Conservation (phyloP, 2,329 filamentous ascomycete genomes). For the Aspergillus thermomutatus region DNA sequence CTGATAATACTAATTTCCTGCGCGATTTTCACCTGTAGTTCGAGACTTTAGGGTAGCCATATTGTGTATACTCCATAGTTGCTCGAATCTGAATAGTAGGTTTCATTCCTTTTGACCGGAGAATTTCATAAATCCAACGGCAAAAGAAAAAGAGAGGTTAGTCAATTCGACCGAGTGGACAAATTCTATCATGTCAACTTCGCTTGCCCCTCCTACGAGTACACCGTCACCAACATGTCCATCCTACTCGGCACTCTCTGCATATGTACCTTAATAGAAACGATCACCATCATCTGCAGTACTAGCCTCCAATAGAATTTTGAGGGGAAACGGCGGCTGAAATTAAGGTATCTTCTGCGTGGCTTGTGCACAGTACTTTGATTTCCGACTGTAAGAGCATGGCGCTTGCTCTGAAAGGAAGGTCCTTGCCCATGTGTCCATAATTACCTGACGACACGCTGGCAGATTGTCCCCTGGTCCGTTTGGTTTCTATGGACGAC, state of each 20-base stretch:
- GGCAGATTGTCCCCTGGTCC: too few relatives aligned
- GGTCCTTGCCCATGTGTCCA: neutral
- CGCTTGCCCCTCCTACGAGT: too few relatives aligned
- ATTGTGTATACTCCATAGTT: too few relatives aligned
- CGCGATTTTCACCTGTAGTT: neutral
- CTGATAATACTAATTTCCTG: neutral
- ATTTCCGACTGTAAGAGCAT: neutral
- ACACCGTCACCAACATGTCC: neutral
- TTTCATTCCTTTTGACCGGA: too few relatives aligned
- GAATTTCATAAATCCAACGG: too few relatives aligned
- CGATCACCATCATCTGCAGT: neutral
- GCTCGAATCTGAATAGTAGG: too few relatives aligned
- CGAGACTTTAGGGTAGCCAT: too few relatives aligned
- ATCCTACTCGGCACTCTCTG: neutral
- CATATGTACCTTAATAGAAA: neutral
- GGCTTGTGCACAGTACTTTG: neutral
- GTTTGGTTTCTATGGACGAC: too few relatives aligned
- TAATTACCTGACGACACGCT: neutral
- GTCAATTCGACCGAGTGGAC: too few relatives aligned
- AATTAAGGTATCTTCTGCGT: neutral
- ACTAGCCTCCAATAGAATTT: neutral
- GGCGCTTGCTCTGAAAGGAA: neutral
- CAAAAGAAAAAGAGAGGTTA: too few relatives aligned
- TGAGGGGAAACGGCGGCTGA: neutral
- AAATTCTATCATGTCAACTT: too few relatives aligned